phyloP scores from a whole-genome alignment of 257 asterid species.

The Solanum corneliomulleri region DNA sequence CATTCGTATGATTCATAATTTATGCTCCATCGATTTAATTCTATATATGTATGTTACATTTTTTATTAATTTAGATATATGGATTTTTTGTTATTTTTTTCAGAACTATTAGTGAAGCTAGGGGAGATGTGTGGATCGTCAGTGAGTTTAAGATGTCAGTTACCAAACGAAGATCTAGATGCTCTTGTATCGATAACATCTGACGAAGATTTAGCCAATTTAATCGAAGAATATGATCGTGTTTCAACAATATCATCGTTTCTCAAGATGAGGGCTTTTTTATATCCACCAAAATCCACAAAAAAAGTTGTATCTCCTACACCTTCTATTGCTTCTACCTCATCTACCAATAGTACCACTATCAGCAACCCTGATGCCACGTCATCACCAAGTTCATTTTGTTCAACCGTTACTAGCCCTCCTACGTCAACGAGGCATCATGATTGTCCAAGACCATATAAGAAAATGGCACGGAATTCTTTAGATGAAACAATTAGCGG shows the following conservation, averaged over 20 bases:
- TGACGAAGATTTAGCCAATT: constrained; percentile 63
- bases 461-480: not conserved
- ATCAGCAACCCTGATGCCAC: constrained; percentile 10
- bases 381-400: constrained; percentile 38
- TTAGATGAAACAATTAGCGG: not conserved
- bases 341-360: constrained; percentile 19
- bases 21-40: not conserved
- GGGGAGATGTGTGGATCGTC: constrained; percentile 56
- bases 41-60: too few species aligned
- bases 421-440: constrained; percentile 1
- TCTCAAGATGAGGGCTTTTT: constrained; percentile 57
- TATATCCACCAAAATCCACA: constrained; percentile 34
- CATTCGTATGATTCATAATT: not conserved
- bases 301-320: constrained; percentile 31
- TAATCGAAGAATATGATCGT: constrained; percentile 70
- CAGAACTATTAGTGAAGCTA: constrained; percentile 61
- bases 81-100: not conserved
- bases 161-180: constrained; percentile 74
- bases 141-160: constrained; percentile 51
- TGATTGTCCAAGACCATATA: not conserved
- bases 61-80: not conserved
- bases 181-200: constrained; percentile 66
- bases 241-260: constrained; percentile 17
- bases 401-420: not conserved
- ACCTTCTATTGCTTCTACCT: constrained; percentile 31